phyloP scores from a whole-genome alignment of 2,329 filamentous ascomycete genomes.

The Lachnellula arida region DNA sequence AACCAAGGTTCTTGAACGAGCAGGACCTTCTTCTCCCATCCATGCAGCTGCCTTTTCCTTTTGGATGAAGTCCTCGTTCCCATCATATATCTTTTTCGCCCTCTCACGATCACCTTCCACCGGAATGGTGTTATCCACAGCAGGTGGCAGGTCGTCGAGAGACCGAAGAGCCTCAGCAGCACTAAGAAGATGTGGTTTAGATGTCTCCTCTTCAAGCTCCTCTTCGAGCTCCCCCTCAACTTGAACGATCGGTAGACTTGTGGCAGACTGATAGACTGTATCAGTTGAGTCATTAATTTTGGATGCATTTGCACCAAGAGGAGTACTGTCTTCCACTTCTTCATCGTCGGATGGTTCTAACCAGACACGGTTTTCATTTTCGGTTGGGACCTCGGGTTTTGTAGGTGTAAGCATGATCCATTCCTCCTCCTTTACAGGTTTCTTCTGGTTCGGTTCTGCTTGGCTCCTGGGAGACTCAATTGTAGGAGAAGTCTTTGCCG shows the following conservation, averaged over 20 bases:
- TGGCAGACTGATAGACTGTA: slow-evolving; percentile 43
- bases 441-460: slow-evolving; percentile 14
- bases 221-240: slow-evolving; percentile 42
- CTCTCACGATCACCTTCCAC: slow-evolving; percentile 63
- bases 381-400: slow-evolving; percentile 11
- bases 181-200: slow-evolving; percentile 12
- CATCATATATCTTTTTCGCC: slow-evolving; percentile 79
- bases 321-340: slow-evolving; percentile 22
- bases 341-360: slow-evolving; percentile 32
- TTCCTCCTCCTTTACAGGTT: slow-evolving; percentile 24
- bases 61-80: slow-evolving; percentile 73
- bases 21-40: slow-evolving; percentile 64
- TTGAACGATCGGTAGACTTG: slow-evolving; percentile 45
- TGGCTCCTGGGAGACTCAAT: slow-evolving; percentile 19
- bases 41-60: slow-evolving; percentile 80
- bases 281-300: slow-evolving; percentile 39
- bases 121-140: slow-evolving; percentile 10
- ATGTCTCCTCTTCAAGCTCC: slow-evolving; percentile 33
- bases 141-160: slow-evolving; percentile 9
- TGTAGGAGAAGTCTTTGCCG: slow-evolving; percentile 6
- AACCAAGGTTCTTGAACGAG: slow-evolving; percentile 53
- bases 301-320: slow-evolving; percentile 19
- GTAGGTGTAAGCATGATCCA: slow-evolving; percentile 29
- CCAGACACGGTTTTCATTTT: slow-evolving; percentile 28
- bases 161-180: slow-evolving; percentile 31